phyloP scores from a whole-genome alignment of 1,139 yeast species.

The Scheffersomyces titani region DNA sequence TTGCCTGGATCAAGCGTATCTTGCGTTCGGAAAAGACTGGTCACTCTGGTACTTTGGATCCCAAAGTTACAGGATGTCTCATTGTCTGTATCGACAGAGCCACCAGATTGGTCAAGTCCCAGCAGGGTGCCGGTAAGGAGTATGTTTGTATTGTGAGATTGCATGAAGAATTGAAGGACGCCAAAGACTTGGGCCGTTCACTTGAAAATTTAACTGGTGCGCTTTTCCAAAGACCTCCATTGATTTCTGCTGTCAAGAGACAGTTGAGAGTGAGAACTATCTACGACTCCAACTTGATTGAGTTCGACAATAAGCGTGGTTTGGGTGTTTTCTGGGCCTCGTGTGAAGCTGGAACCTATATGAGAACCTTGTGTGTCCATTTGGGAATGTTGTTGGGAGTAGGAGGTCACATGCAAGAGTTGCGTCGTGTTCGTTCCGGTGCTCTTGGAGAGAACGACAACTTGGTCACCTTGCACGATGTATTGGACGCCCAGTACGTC shows the following conservation, averaged over 20 bases:
- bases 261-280: conserved; percentile 98
- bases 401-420: conserved; percentile 99
- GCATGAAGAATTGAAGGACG: conserved; percentile 90
- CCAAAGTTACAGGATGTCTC: conserved; percentile 96
- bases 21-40: conserved; percentile 96
- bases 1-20: conserved; percentile 97
- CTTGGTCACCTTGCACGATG: conserved; percentile 94
- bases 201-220: conserved; percentile 98
- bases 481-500: conserved; percentile 96
- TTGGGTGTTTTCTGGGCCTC: conserved; percentile 99
- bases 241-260: conserved; percentile 98
- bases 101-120: conserved; percentile 95
- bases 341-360: conserved; percentile 99
- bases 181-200: conserved; percentile 84
- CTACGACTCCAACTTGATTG: conserved; percentile 92
- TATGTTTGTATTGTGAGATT: conserved; percentile 96
- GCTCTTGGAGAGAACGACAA: conserved; percentile 89
- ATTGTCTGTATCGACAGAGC: conserved; percentile 98
- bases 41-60: conserved; percentile 98
- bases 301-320: conserved; percentile 95
- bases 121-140: conserved; percentile 99
- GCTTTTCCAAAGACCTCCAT: conserved; percentile 97
- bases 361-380: conserved; percentile 99
- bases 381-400: conserved; percentile 97
- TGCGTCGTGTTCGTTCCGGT: conserved; percentile 98